A percentile compares a stretch with the other conserved stretches of the same genome.
Evolutionary conservation across 331 rosid species (phyloP).

Genomic region (Rhamnella rubrinervis): DNA sequence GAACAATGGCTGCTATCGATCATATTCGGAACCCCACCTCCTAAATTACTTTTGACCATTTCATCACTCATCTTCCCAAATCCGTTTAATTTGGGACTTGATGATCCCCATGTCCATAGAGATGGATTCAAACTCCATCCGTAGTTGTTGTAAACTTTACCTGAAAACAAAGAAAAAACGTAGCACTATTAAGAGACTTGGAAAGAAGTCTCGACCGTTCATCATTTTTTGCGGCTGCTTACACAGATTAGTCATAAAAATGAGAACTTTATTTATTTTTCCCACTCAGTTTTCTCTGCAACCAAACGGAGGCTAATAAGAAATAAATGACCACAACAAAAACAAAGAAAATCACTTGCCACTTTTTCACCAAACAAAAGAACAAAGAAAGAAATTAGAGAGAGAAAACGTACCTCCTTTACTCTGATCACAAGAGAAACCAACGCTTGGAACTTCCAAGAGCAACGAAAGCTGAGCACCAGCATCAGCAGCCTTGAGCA

Average conservation of each 20-base stretch:
- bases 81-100: slow-evolving; percentile 54
- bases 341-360: no score
- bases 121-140: slow-evolving; percentile 75
- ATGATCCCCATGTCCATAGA: slow-evolving; percentile 66
- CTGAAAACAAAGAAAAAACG: slow-evolving; percentile 29
- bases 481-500: slow-evolving; percentile 85
- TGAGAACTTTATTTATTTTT: background rate
- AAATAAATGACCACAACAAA: background rate
- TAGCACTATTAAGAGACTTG: background rate
- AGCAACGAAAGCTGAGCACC: slow-evolving; percentile 68
- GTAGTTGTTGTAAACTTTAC: slow-evolving; percentile 62
- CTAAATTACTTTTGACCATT: slow-evolving; percentile 34
- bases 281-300: background rate
- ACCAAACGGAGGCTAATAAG: background rate
- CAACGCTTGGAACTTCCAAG: slow-evolving; percentile 71
- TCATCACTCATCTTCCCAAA: slow-evolving; percentile 54
- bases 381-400: background rate
- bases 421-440: slow-evolving; percentile 44
- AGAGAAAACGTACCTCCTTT: slow-evolving; percentile 49
- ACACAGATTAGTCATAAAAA: background rate
- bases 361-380: background rate
- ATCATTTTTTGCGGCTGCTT: no score
- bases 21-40: slow-evolving; percentile 27
- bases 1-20: slow-evolving; percentile 60
- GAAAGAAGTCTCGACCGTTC: background rate